Evolutionary conservation across 768 basidiomycete genomes (phyloP).

Genomic region (Sporobolomyces pararoseus): DNA sequence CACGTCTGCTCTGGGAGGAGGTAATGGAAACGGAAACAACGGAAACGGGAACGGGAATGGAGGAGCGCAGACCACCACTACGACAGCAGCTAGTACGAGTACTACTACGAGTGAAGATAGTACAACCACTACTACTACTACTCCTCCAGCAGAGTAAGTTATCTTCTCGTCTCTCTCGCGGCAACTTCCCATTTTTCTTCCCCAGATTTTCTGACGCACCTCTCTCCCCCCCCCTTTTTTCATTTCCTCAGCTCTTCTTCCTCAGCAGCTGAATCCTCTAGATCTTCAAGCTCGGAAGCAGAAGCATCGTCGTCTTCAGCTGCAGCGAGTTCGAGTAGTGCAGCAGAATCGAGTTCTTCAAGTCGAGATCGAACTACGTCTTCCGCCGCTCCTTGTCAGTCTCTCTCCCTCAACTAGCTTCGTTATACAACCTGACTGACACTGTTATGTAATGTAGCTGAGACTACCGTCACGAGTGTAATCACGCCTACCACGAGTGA

Average conservation of each 20-base stretch:
- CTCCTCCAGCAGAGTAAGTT: conserved; percentile 1
- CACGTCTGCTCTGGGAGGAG: conserved; percentile 11
- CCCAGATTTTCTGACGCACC: not conserved
- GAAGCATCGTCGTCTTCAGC: no score
- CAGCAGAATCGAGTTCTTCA: not conserved
- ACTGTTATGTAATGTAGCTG: not conserved
- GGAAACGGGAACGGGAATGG: no score
- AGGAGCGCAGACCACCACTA: conserved; percentile 1
- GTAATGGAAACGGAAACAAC: no score
- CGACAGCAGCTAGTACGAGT: not conserved
- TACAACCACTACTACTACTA: not conserved
- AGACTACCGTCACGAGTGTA: conserved; percentile 29
- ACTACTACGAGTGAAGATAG: not conserved
- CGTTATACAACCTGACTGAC: not conserved
- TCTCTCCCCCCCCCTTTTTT: no score
- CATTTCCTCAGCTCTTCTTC: not conserved
- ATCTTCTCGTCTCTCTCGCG: not conserved
- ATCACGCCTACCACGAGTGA: conserved; percentile 36
- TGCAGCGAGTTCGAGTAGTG: not conserved
- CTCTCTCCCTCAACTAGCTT: not conserved
- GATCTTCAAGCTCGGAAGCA: not conserved
- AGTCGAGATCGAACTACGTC: not conserved
- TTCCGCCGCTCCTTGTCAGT: conserved; percentile 2
- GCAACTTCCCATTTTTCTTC: not conserved
- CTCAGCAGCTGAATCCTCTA: not conserved